These are phyloP conservation scores for Paraurostyla sp. DNA, from an alignment of 73 alveolate genomes.

Conservation along the genomic window DNA sequence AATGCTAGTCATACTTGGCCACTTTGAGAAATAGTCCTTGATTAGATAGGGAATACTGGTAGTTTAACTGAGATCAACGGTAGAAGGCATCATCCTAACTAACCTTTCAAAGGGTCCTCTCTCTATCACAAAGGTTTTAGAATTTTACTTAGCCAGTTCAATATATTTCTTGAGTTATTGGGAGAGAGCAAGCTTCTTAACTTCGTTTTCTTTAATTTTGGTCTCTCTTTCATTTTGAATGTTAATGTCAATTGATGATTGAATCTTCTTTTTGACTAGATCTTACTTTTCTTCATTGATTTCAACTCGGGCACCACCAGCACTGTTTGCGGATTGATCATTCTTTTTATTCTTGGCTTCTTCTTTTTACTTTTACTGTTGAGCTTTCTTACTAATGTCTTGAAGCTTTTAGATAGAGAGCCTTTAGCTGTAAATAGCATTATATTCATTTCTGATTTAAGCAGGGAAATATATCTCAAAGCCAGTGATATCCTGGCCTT, in stretches of 20 bases:
- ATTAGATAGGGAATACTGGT: conserved; percentile 27
- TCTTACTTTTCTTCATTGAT: neutral
- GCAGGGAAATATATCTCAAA: conserved; percentile 31
- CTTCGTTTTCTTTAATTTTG: neutral
- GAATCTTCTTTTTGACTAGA: neutral
- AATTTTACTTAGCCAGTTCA: neutral
- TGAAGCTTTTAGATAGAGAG: neutral
- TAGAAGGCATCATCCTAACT: neutral
- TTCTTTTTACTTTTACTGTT: neutral
- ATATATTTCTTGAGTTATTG: neutral
- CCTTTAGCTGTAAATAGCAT: neutral
- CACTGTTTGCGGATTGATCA: neutral
- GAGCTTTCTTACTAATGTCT: neutral
- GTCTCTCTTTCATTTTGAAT: conserved; percentile 2
- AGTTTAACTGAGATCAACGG: neutral
- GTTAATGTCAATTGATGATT: neutral
- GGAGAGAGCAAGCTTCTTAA: neutral
- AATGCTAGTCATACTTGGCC: conserved; percentile 40
- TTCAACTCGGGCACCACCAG: too few species aligned
- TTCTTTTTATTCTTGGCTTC: neutral
- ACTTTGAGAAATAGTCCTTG: conserved; percentile 10
- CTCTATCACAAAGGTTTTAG: neutral
- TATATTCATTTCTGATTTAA: neutral
- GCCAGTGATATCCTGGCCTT: neutral
- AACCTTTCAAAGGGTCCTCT: conserved; percentile 28